Base-by-base conservation (phyloP, 257 asterid genomes). In the Scutellaria minor region DNA sequence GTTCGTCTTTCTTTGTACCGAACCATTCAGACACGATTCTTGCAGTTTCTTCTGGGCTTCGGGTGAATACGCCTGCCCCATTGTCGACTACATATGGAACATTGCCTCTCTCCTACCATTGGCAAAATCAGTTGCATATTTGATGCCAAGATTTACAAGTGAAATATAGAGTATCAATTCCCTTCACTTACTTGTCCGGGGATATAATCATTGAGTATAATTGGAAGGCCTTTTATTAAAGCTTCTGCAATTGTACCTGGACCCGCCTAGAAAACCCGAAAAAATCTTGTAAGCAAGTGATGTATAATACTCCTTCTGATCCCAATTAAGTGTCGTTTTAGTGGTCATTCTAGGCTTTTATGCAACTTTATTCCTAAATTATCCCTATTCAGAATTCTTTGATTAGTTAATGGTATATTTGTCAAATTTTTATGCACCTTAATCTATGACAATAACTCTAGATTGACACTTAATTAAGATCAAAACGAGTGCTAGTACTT, bases 241-340 rank as follows among this genome's bases (percentile, higher is more conserved):
- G 98, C 98, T 84, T 94, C 98, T 0, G 98, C 85, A 47, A 94
- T 91, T 56, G 98, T 94, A 37, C 98, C 97, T 0, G 98, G 98
- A 71, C 98, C 98, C 3, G 98, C 98, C 98, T 93, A 53, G 41
- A 59, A 51, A 58, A 72, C 15, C 12, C 18, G 61, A 37, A 61
- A 20, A 44, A 46, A 58, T 5, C 12, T 44, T 11, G 5, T 47
- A n/a, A 50, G 5, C 37, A 37, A 42, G 5, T 64, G 18, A 73
- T 20, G 14, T 40, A 3, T 3, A 45, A 18, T 37, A 45, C 22
- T 61, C 37, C 14, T 31, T 31, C 37, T 4, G 37, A 31, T 31
- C 37, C 5, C 37, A 31, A 31, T 31, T 3, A 31, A 31, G 5
- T 31, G 37, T 31, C 3, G 5, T 2, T 31, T 31, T 27, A 27